Conservation (phyloP, 345 rosid genomes). For the Hibiscus trionum region DNA sequence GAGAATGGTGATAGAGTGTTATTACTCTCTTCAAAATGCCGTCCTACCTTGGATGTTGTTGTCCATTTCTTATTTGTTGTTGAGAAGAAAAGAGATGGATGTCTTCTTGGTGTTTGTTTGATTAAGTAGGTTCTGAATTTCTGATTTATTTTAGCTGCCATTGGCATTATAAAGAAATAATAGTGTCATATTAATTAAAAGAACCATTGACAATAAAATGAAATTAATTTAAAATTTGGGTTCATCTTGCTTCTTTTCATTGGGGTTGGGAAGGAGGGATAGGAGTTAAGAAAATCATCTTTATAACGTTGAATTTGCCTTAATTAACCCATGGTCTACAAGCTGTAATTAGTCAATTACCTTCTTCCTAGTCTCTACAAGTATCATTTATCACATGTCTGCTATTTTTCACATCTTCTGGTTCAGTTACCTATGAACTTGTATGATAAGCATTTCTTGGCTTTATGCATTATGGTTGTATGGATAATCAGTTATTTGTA, state of each 20-base stretch:
- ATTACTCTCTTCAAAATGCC: constrained; percentile 32
- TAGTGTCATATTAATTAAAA: neutral
- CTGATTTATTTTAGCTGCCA: neutral
- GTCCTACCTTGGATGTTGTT: constrained; percentile 51
- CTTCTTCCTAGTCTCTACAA: too few species aligned
- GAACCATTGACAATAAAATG: neutral
- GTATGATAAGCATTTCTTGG: neutral
- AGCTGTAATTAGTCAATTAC: too few species aligned
- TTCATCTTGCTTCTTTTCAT: neutral
- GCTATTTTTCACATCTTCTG: neutral
- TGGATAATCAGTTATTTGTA: neutral
- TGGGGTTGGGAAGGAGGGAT: neutral
- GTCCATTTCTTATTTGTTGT: constrained; percentile 11
- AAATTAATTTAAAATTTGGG: neutral
- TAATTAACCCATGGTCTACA: too few species aligned
- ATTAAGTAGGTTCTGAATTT: neutral
- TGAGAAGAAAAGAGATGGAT: neutral
- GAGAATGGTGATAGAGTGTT: too few species aligned
- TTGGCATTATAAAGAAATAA: neutral
- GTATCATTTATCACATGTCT: too few species aligned
- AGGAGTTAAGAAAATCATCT: neutral
- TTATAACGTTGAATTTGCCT: too few species aligned
- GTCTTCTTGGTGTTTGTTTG: neutral
- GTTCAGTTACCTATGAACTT: neutral
- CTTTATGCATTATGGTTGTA: neutral